Conservation (phyloP, 306 rosid species). For the Acacia confusa region DNA sequence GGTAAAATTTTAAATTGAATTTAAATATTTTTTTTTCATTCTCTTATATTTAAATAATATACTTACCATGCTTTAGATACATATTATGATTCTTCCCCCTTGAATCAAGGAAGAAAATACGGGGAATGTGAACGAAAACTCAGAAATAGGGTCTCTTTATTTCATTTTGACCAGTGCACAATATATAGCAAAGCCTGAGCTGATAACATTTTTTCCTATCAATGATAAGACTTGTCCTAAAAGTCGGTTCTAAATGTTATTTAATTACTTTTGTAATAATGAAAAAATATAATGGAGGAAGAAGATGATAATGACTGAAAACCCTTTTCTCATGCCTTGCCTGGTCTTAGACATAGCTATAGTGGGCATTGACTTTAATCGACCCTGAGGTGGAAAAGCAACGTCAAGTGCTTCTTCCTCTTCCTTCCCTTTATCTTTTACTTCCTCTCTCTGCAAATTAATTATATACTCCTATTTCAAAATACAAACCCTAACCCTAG, state of each 20-base stretch:
- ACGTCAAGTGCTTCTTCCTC: constrained; percentile 11
- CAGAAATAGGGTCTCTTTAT: neutral
- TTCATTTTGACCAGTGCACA: constrained; percentile 11
- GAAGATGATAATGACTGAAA: constrained; percentile 14
- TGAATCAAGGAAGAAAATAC: neutral
- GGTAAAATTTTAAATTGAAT: neutral
- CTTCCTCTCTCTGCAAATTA: constrained; percentile 1
- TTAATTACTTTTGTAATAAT: neutral
- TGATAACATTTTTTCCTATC: constrained; percentile 10
- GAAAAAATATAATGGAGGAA: neutral
- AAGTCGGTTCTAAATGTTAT: neutral
- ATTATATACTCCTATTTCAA: neutral
- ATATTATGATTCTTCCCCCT: neutral
- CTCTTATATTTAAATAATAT: neutral
- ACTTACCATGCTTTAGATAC: neutral
- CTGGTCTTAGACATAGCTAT: constrained; percentile 5
- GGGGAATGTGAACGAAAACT: neutral
- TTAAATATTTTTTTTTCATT: neutral
- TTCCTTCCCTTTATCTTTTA: neutral
- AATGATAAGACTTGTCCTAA: neutral
- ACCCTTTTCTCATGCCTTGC: constrained; percentile 19
- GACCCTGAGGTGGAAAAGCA: constrained; percentile 6
- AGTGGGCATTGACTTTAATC: constrained; percentile 20
- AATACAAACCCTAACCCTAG: constrained; percentile 39
- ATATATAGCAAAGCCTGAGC: constrained; percentile 2